These are phyloP conservation scores for Apostasia ramifera DNA, from an alignment of 106 monocot species.

Conservation along the genomic window DNA sequence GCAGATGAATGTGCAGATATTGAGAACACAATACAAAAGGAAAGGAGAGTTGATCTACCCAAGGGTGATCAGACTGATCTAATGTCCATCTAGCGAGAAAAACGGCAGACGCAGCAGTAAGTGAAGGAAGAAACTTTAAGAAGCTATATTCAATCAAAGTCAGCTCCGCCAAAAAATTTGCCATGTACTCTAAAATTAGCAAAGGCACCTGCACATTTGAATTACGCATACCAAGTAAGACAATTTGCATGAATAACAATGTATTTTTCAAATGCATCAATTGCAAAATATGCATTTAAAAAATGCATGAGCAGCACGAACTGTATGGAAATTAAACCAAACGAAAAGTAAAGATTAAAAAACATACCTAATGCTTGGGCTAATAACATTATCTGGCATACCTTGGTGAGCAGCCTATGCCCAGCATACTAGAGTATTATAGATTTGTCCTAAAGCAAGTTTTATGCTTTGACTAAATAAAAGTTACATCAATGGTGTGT, in stretches of 20 bases:
- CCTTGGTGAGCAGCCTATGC: no score
- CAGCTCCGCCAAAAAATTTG: slow-evolving; percentile 87
- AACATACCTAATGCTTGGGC: no score
- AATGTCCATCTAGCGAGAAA: slow-evolving; percentile 85
- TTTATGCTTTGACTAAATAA: no score
- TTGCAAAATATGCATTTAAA: neutral
- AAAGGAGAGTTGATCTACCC: slow-evolving; percentile 30
- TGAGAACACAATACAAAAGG: neutral
- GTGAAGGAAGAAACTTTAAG: slow-evolving; percentile 69
- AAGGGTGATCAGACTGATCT: slow-evolving; percentile 55
- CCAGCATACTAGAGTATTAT: no score
- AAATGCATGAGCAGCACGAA: no score
- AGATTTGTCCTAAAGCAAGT: no score
- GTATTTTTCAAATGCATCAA: neutral
- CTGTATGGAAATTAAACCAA: no score
- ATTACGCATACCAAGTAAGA: neutral
- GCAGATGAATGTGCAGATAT: neutral
- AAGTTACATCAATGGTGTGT: no score
- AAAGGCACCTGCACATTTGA: slow-evolving; percentile 28
- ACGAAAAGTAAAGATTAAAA: no score
- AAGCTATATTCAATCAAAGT: slow-evolving; percentile 76
- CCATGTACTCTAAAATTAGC: slow-evolving; percentile 42
- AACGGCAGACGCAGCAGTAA: slow-evolving; percentile 69
- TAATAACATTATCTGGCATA: no score
- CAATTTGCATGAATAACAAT: no score